Evolutionary conservation across 2,329 filamentous ascomycete species (phyloP), one percentile per base, ranked within the genome.

Genomic region (Ustilaginoidea virens): DNA sequence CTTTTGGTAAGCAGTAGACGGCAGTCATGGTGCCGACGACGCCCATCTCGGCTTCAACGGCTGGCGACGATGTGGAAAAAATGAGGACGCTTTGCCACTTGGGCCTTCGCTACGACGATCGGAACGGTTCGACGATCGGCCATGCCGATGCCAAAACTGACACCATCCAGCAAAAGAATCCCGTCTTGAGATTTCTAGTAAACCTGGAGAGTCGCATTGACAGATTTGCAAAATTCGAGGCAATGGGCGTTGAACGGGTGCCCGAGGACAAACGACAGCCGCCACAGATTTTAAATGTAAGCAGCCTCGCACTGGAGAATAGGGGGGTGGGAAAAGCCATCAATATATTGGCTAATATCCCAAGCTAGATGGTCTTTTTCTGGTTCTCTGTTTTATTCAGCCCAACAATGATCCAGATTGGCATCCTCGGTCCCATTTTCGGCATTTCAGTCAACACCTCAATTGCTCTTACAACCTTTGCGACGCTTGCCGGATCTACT

Each of bases 321-420:
- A n/a, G n/a, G n/a, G n/a, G n/a, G n/a, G n/a, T n/a, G n/a, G n/a
- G n/a, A n/a, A n/a, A n/a, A n/a, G n/a, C n/a, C n/a, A n/a, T n/a
- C n/a, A n/a, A n/a, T n/a, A n/a, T n/a, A n/a, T n/a, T n/a, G n/a
- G n/a, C n/a, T n/a, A n/a, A n/a, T n/a, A n/a, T n/a, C n/a, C n/a
- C n/a, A n/a, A n/a, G n/a, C n/a, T 25, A 36, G 34, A 36, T 36
- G 28, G 28, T 36, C 8, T 36, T 36, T 15, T 30, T 36, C 17
- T 34, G 34, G 34, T 36, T 36, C 17, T 36, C 34, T 9, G 29
- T 36, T 14, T 14, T 34, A 13, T 28, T 34, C 23, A 36, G 25
- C 17, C 28, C 32, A n/a, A 34, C 32, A 2, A 30, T 32, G 30
- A 30, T 36, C 6, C 31, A 33, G 15, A 33, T 36, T 16, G 34